phyloP scores from a whole-genome alignment of 306 rosid genomes.

The Fragaria vesca region DNA sequence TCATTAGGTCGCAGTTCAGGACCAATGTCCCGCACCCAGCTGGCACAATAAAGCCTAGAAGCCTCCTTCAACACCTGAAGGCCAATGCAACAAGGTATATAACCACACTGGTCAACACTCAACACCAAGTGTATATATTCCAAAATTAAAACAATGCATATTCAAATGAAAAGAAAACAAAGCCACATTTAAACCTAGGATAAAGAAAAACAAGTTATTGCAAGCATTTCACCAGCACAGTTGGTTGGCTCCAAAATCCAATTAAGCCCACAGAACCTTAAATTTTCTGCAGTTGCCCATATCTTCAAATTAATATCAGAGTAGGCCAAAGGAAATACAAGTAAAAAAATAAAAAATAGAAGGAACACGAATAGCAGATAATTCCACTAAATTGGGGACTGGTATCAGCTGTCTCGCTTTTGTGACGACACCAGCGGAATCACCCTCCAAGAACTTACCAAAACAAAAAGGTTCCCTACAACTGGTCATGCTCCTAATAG shows the following conservation, averaged over 20 bases:
- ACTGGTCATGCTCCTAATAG: not conserved
- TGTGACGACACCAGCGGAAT: no score
- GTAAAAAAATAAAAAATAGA: no score
- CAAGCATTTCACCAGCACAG: not conserved
- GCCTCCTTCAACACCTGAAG: conserved; percentile 79
- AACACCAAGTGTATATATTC: not conserved
- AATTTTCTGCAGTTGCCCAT: not conserved
- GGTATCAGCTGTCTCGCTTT: not conserved
- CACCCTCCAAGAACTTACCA: not conserved
- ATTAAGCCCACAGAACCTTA: not conserved
- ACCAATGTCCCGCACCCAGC: conserved; percentile 94
- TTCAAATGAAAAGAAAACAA: not conserved
- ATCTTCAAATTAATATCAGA: not conserved
- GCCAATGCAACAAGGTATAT: conserved; percentile 1
- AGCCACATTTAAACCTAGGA: not conserved
- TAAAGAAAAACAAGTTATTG: not conserved
- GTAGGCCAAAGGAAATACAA: not conserved
- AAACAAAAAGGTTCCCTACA: not conserved
- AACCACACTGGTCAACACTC: not conserved
- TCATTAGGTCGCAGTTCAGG: conserved; percentile 90
- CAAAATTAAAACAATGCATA: not conserved
- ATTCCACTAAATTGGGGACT: not conserved
- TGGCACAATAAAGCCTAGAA: conserved; percentile 74
- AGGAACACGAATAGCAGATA: not conserved
- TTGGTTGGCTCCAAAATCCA: not conserved